These are phyloP conservation scores for Trichosanthes cucumerina DNA, from an alignment of 306 rosid species.

Conservation along the genomic window DNA sequence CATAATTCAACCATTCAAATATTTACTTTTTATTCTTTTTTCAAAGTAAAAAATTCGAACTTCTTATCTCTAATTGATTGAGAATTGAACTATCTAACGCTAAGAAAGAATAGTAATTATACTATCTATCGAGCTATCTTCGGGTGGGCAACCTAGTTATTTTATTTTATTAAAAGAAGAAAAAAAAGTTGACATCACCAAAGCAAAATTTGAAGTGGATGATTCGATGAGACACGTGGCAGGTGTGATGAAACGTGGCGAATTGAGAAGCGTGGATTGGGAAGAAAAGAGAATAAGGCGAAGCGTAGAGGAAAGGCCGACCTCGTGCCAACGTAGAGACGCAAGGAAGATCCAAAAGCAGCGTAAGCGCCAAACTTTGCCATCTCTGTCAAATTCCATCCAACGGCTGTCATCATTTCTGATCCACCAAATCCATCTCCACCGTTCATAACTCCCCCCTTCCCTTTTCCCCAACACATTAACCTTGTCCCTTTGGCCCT, in stretches of 20 bases:
- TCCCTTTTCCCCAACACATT: conserved; percentile 12
- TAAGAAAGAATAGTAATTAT: too few relatives aligned
- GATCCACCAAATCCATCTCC: conserved; percentile 48
- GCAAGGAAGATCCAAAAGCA: conserved; percentile 74
- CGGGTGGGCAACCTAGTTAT: neutral
- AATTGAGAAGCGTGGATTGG: neutral
- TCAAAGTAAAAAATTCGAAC: too few relatives aligned
- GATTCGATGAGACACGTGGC: neutral
- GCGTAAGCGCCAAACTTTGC: conserved; percentile 83
- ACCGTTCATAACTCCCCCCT: conserved; percentile 25
- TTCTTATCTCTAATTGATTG: too few relatives aligned
- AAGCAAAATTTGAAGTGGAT: neutral
- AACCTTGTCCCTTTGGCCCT: neutral
- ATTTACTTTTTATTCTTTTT: too few relatives aligned
- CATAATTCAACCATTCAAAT: too few relatives aligned
- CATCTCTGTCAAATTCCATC: conserved; percentile 35
- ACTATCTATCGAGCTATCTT: too few relatives aligned
- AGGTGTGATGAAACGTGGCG: conserved; percentile 1
- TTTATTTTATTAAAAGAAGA: too few relatives aligned
- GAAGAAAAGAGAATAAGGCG: neutral
- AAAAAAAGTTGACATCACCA: neutral
- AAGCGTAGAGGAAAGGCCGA: conserved; percentile 67
- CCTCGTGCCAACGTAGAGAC: conserved; percentile 50
- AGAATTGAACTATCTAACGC: too few relatives aligned
- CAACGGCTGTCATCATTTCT: conserved; percentile 15